Percentiles rank a stretch among this genome's conserved stretches.
phyloP scores from a whole-genome alignment of 225 moss, liverwort and hornwort genomes.

The Climacium dendroides region DNA sequence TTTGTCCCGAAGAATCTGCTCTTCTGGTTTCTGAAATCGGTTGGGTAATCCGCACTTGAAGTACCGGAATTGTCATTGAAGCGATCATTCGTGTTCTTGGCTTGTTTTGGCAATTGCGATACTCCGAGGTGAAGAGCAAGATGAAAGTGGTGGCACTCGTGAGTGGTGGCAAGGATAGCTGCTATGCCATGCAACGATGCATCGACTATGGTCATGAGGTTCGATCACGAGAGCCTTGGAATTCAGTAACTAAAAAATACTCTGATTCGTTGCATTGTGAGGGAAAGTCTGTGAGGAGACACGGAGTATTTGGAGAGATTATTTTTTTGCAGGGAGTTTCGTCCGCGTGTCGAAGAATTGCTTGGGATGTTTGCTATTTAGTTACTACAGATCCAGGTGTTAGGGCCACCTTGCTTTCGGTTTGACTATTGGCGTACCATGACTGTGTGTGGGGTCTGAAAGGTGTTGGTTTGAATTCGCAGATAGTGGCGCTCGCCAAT shows the following conservation, averaged over 20 bases:
- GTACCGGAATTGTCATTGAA: not conserved
- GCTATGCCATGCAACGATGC: conserved; percentile 83
- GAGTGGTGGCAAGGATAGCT: conserved; percentile 86
- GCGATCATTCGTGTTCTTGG: not conserved
- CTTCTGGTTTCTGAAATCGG: not conserved
- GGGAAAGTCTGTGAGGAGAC: not conserved
- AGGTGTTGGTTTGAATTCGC: not conserved
- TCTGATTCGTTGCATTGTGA: not conserved
- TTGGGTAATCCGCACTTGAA: not conserved
- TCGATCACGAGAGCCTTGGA: not conserved
- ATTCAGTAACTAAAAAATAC: not conserved
- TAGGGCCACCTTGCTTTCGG: not conserved
- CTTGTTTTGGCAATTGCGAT: not conserved
- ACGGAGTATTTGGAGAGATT: not conserved
- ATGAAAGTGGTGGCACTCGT: conserved; percentile 94
- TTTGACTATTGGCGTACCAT: not conserved
- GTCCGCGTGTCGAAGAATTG: not conserved
- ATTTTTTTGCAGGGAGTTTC: no score
- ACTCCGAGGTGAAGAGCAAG: not conserved
- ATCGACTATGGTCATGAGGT: conserved; percentile 74
- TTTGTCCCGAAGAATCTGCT: not conserved
- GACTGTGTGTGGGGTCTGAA: not conserved
- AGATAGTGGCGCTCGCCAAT: conserved; percentile 94
- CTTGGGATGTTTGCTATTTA: not conserved
- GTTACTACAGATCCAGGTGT: not conserved